Base-by-base conservation (phyloP, 441 rosid genomes). In the Mallotus repandus region DNA sequence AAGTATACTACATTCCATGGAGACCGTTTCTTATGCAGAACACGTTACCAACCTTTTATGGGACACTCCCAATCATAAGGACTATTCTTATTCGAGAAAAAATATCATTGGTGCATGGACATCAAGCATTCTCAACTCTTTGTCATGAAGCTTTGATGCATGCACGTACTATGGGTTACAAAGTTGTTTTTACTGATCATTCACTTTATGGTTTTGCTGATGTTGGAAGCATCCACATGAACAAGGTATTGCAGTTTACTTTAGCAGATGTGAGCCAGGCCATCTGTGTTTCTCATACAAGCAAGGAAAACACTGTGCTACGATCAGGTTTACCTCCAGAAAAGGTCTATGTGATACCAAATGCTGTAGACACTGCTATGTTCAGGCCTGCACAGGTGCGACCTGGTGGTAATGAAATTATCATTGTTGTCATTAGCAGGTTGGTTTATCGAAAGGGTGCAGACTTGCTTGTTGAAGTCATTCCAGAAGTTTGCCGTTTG, bases 71-170 rank as follows among this genome's bases (percentile, higher is more conserved):
- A 43, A 85, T 93, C 79, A 77, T 93, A 14, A 87, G 98, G 70
- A 86, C 87, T 48, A 87, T 91, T 68, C 97, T 93, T 57, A 56
- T 82, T 66, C 90, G 99, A 63, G 97, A 96, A 85, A 88, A 76
- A 48, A 91, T 93, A 71, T 85, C 96, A 0, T 74, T 96, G 68
- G 97, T 93, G 81, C 98, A 93, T 73, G 99, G 96, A 22, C 99
- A 96, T 83, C 97, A 90, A 81, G 99, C 99, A 76, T 93, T 96
- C 84, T 96, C 97, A 4, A 93, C 97, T 18, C 94, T 96, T 50
- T 93, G 97, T 80, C 99, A 96, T n/a, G 97, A 93, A 84, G 97
- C 97, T 54, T 68, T 93, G 84, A 96, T 93, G 97, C 98, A 96
- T 6, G 96, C 98, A 7, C 87, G 96, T 7, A 93, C 97, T 0